phyloP scores from a whole-genome alignment of 768 basidiomycete genomes.

The Russula emetica region DNA sequence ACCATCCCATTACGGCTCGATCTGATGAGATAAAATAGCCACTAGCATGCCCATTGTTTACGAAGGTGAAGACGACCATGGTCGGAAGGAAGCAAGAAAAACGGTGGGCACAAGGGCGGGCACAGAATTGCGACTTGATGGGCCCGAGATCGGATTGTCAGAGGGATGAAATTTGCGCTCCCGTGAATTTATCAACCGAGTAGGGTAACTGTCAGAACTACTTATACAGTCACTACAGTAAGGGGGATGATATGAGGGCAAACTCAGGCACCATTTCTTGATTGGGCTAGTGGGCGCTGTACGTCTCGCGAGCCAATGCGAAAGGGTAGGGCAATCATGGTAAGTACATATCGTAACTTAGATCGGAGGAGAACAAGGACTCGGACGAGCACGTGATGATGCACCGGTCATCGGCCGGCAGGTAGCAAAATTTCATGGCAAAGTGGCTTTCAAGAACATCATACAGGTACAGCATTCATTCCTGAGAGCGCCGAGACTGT shows the following conservation, averaged over 20 bases:
- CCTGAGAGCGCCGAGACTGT: too few relatives aligned
- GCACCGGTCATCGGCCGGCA: too few relatives aligned
- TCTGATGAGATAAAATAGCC: constrained; percentile 15
- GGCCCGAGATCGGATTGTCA: background rate
- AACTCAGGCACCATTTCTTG: background rate
- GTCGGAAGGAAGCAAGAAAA: background rate
- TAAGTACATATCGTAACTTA: too few relatives aligned
- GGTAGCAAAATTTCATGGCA: too few relatives aligned
- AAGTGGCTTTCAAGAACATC: too few relatives aligned
- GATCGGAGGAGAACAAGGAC: too few relatives aligned
- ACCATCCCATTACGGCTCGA: constrained; percentile 10
- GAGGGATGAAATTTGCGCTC: background rate
- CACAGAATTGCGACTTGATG: background rate
- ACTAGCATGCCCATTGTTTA: background rate
- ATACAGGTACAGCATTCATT: too few relatives aligned
- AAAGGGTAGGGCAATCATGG: background rate
- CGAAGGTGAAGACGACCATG: constrained; percentile 13
- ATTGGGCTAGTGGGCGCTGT: background rate
- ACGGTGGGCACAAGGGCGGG: too few relatives aligned
- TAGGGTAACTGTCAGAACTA: background rate
- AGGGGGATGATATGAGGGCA: background rate
- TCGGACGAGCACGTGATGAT: too few relatives aligned
- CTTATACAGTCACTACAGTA: too few relatives aligned
- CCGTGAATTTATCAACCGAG: background rate
- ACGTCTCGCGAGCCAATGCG: background rate